Conservation (phyloP, 805 yeast genomes). For the Candida chilensis region DNA sequence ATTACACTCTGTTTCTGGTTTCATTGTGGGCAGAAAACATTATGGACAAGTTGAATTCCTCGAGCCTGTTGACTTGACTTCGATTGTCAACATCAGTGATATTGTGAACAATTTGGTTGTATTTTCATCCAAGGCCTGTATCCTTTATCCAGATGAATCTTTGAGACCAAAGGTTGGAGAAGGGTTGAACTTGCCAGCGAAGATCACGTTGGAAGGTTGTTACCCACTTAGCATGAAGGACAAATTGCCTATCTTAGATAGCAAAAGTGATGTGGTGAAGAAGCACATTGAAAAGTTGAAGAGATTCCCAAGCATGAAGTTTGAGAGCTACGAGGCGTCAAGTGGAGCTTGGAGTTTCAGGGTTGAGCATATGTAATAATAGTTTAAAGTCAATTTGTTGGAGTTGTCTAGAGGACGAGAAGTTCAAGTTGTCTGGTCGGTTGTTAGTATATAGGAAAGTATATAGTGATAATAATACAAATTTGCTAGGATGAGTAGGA, state of each 20-base stretch:
- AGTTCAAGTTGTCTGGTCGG: too few species aligned
- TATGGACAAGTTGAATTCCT: conserved; percentile 72
- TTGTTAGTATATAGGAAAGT: too few species aligned
- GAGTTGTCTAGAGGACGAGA: too few species aligned
- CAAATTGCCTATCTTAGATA: conserved; percentile 66
- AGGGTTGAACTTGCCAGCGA: conserved; percentile 74
- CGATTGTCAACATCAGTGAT: conserved; percentile 48
- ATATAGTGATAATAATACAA: too few species aligned
- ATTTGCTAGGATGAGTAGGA: too few species aligned
- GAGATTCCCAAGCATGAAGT: conserved; percentile 46
- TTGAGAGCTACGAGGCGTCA: conserved; percentile 68
- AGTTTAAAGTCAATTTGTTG: too few species aligned
- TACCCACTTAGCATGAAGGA: conserved; percentile 73
- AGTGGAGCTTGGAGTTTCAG: conserved; percentile 67
- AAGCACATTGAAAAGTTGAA: conserved; percentile 64
- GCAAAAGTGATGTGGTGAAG: conserved; percentile 60
- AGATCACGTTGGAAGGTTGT: conserved; percentile 68
- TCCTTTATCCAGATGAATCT: conserved; percentile 63
- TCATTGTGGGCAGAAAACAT: conserved; percentile 71
- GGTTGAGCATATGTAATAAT: conserved; percentile 31
- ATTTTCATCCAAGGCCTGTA: conserved; percentile 50
- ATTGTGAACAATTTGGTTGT: conserved; percentile 59
- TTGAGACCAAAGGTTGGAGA: conserved; percentile 60
- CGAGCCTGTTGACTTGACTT: conserved; percentile 76
- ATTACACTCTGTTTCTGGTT: conserved; percentile 50